Evolutionary conservation across 1,284 basidiomycete genomes (phyloP).

Genomic region (Trichosporon sp.): DNA sequence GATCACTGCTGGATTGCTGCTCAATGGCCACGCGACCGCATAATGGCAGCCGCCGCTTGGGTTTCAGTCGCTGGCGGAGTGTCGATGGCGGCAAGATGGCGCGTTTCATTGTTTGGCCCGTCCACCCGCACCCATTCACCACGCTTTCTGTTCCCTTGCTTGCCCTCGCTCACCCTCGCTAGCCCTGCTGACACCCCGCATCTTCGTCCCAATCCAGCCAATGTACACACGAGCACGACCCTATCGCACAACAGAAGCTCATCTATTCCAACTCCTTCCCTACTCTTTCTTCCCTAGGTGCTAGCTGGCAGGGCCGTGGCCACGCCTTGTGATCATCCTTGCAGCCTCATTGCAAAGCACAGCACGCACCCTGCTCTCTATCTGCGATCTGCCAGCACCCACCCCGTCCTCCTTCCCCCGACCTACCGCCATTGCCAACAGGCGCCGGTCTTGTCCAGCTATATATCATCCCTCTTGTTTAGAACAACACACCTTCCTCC

Average conservation of each 20-base stretch:
- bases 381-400: too few relatives aligned
- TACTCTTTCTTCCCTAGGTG: not conserved
- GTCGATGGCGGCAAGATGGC: not conserved
- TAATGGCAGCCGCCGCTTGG: too few relatives aligned
- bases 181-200: not conserved
- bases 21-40: not conserved
- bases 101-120: constrained; percentile 2
- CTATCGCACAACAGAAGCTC: not conserved
- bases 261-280: not conserved
- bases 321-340: too few relatives aligned
- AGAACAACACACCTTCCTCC: not conserved
- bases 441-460: too few relatives aligned
- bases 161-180: not conserved
- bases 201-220: not conserved
- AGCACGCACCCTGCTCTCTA: too few relatives aligned
- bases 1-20: too few relatives aligned
- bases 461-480: too few relatives aligned
- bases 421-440: too few relatives aligned
- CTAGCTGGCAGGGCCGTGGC: too few relatives aligned
- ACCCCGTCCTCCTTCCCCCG: too few relatives aligned
- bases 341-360: too few relatives aligned
- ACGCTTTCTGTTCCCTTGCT: too few relatives aligned
- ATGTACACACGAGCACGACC: not conserved
- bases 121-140: not conserved
- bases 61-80: not conserved